phyloP scores from a whole-genome alignment of 2,329 filamentous ascomycete genomes.

The Rugonectria rugulosa region DNA sequence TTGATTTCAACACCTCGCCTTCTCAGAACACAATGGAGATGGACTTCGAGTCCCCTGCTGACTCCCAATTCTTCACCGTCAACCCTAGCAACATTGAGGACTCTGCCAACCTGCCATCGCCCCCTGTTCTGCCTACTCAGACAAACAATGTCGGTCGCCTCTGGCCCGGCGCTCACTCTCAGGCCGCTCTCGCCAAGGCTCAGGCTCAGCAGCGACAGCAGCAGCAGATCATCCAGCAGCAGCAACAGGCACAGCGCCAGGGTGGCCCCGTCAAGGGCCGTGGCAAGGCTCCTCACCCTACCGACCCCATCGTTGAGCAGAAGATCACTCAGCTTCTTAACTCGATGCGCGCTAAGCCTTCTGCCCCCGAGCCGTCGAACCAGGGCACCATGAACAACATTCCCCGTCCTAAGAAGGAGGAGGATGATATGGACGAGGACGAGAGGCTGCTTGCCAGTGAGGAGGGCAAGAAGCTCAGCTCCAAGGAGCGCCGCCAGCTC shows the following conservation, averaged over 20 bases:
- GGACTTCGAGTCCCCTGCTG: constrained; percentile 53
- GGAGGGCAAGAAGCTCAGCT: constrained; percentile 98
- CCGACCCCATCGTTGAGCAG: constrained; percentile 82
- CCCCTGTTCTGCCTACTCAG: constrained; percentile 58
- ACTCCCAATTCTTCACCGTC: constrained; percentile 73
- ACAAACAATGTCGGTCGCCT: constrained; percentile 73
- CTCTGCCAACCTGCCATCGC: constrained; percentile 51
- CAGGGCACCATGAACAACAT: constrained; percentile 69
- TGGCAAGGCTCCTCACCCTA: constrained; percentile 58
- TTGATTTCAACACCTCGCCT: constrained; percentile 76
- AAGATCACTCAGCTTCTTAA: constrained; percentile 93
- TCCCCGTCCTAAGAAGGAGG: constrained; percentile 84
- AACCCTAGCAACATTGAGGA: constrained; percentile 77
- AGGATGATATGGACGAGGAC: constrained; percentile 99
- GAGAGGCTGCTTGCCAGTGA: constrained; percentile 94
- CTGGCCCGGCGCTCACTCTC: constrained; percentile 94
- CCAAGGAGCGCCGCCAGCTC: constrained; percentile 96
- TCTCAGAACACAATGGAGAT: constrained; percentile 72
- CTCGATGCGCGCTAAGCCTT: constrained; percentile 83
- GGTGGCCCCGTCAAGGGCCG: constrained; percentile 57
- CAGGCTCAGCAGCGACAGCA: constrained; percentile 73
- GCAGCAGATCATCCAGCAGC: constrained; percentile 63
- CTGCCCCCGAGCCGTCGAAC: constrained; percentile 54
- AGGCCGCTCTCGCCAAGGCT: constrained; percentile 80
- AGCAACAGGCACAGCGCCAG: constrained; percentile 57